Evolutionary conservation across 805 yeast species (phyloP).

Genomic region (Kazachstania martiniae): DNA sequence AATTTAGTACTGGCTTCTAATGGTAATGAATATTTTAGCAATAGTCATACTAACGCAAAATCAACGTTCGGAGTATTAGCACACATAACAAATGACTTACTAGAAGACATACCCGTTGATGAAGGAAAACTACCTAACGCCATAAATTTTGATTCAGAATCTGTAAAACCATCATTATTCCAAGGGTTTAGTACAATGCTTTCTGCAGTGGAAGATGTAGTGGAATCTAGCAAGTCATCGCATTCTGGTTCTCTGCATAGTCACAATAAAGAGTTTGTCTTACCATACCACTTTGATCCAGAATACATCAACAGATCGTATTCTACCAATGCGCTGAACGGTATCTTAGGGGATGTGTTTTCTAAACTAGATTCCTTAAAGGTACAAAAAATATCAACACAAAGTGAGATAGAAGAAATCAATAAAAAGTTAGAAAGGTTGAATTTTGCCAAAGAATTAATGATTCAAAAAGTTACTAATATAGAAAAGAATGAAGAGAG

Average conservation of each 20-base stretch:
- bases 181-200: not conserved
- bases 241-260: not conserved
- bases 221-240: too few relatives aligned
- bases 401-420: conserved; percentile 52
- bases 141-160: not conserved
- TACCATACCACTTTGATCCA: not conserved
- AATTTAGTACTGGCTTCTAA: too few relatives aligned
- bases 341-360: conserved; percentile 31
- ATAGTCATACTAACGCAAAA: conserved; percentile 27
- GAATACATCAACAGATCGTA: conserved; percentile 17
- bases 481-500: conserved; percentile 44
- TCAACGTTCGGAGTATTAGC: conserved; percentile 39
- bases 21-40: conserved; percentile 33
- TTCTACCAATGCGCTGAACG: conserved; percentile 30
- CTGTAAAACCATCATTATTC: conserved; percentile 3
- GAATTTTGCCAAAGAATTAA: conserved; percentile 34
- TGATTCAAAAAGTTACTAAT: conserved; percentile 41
- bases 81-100: conserved; percentile 50
- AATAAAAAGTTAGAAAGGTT: conserved; percentile 42
- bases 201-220: too few relatives aligned
- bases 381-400: conserved; percentile 52
- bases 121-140: not conserved
- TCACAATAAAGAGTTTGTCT: too few relatives aligned
- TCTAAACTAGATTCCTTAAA: conserved; percentile 43
- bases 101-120: conserved; percentile 40